These are phyloP conservation scores for Fusarium oligoseptatum DNA, from an alignment of 2,329 filamentous ascomycete species.

Conservation along the genomic window DNA sequence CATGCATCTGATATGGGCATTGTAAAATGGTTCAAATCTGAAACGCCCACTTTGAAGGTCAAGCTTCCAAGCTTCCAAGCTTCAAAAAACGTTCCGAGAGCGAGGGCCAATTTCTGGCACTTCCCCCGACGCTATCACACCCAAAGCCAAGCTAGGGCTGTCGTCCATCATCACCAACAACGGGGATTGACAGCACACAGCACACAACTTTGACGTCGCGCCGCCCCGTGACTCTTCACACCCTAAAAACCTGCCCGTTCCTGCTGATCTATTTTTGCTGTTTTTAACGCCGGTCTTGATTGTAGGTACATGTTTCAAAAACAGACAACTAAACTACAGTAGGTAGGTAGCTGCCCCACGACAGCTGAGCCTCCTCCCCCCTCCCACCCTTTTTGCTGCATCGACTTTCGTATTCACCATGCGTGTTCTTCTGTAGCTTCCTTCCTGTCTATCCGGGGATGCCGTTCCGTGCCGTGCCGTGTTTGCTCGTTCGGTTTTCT, in stretches of 20 bases:
- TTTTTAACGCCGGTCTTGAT: constrained; percentile 4
- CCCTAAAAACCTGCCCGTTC: background rate
- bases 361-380: constrained; percentile 29
- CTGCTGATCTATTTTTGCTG: constrained; percentile 1
- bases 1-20: background rate
- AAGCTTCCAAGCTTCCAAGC: constrained; percentile 15
- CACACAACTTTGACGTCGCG: background rate
- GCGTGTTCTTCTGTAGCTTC: constrained; percentile 11
- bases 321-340: background rate
- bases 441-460: background rate
- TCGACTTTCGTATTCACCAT: constrained; percentile 33
- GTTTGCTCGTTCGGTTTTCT: background rate
- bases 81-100: constrained; percentile 30
- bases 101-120: constrained; percentile 35
- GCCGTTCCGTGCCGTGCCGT: background rate
- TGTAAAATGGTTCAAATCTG: background rate
- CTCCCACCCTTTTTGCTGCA: constrained; percentile 37
- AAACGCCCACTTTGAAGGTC: background rate
- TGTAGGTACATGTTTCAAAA: constrained; percentile 18
- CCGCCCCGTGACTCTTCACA: background rate
- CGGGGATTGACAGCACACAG: constrained; percentile 4
- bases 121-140: background rate
- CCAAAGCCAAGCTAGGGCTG: background rate
- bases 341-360: background rate
- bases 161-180: background rate